A percentile compares a stretch with the other conserved stretches of the same genome.
Evolutionary conservation across 768 basidiomycete genomes (phyloP).

Genomic region (Calocera cornea): DNA sequence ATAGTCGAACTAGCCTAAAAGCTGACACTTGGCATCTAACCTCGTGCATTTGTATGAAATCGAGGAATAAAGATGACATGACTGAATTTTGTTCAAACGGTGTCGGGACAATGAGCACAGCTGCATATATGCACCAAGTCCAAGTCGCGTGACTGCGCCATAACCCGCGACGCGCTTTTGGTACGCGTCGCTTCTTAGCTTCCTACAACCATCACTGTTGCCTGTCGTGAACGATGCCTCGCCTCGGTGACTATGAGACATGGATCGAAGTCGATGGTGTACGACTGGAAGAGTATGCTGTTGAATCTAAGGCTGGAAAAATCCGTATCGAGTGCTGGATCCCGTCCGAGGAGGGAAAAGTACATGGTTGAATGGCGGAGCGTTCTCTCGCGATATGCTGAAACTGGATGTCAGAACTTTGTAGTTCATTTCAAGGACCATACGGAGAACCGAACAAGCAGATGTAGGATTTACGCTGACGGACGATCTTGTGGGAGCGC

Average conservation of each 20-base stretch:
- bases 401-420: not conserved
- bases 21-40: not conserved
- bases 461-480: too few relatives aligned
- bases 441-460: too few relatives aligned
- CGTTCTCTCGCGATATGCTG: not conserved
- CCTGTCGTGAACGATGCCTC: not conserved
- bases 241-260: not conserved
- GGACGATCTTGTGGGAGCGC: too few relatives aligned
- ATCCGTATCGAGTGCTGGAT: not conserved
- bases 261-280: not conserved
- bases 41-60: not conserved
- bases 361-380: not conserved
- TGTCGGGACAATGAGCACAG: too few relatives aligned
- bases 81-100: not conserved
- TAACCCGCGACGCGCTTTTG: too few relatives aligned
- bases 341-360: not conserved
- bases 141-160: too few relatives aligned
- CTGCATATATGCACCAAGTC: too few relatives aligned
- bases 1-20: slow-evolving; percentile 4
- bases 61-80: slow-evolving; percentile 3
- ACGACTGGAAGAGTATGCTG: not conserved
- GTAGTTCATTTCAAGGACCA: not conserved
- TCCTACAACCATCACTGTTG: too few relatives aligned
- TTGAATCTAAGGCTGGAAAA: not conserved
- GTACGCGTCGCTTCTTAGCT: too few relatives aligned